Evolutionary conservation across 345 rosid genomes (phyloP).

Genomic region (Bruguiera sexangula): DNA sequence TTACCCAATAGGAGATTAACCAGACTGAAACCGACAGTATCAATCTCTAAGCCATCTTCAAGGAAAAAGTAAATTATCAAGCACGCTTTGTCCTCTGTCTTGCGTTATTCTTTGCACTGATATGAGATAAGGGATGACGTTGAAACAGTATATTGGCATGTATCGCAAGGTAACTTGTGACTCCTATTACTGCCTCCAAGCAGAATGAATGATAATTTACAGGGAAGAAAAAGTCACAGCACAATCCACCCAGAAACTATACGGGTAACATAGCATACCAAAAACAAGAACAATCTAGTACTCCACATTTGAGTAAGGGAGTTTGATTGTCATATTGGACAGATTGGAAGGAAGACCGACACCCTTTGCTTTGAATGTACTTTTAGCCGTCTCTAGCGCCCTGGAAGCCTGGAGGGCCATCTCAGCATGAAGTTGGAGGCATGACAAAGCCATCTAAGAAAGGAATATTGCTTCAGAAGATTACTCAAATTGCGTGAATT

Average conservation of each 20-base stretch:
- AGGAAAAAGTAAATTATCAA: too few relatives aligned
- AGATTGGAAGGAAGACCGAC: slow-evolving; percentile 30
- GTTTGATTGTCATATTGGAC: slow-evolving; percentile 42
- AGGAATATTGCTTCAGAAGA: neutral
- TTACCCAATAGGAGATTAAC: too few relatives aligned
- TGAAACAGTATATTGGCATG: too few relatives aligned
- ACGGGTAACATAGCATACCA: slow-evolving; percentile 1
- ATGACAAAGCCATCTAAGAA: slow-evolving; percentile 76
- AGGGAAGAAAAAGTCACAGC: neutral
- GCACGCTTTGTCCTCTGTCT: too few relatives aligned
- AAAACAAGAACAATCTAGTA: slow-evolving; percentile 23
- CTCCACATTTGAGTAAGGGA: slow-evolving; percentile 38
- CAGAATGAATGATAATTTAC: neutral
- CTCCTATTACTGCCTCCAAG: neutral
- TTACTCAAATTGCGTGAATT: neutral
- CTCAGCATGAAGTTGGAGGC: slow-evolving; percentile 85
- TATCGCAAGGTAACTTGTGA: neutral
- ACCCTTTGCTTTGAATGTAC: slow-evolving; percentile 33
- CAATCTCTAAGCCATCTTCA: too few relatives aligned
- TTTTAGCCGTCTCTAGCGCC: slow-evolving; percentile 56
- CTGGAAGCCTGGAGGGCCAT: slow-evolving; percentile 94
- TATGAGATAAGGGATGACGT: too few relatives aligned
- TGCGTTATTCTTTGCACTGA: too few relatives aligned
- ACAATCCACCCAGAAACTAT: neutral
- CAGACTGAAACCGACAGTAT: too few relatives aligned